These are phyloP conservation scores for Bruguiera gymnorhiza DNA, from an alignment of 345 rosid species.

Conservation along the genomic window DNA sequence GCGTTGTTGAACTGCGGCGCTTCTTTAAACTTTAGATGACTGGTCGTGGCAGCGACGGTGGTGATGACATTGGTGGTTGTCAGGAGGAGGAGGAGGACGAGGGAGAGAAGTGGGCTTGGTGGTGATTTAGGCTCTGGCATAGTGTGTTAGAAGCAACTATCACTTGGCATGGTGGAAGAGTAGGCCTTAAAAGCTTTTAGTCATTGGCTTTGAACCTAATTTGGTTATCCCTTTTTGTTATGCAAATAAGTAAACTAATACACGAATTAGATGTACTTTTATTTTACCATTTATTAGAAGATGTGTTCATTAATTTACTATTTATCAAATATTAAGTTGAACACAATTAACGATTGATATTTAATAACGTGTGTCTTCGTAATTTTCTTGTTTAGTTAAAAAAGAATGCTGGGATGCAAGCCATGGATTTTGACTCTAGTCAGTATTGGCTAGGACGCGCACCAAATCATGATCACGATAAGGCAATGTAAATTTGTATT, in stretches of 20 bases:
- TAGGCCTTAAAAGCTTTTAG: background rate
- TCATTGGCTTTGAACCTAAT: background rate
- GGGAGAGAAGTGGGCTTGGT: background rate
- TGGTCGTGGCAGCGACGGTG: background rate
- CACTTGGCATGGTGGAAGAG: background rate
- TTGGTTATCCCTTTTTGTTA: background rate
- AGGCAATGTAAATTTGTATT: no score
- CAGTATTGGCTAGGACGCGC: background rate
- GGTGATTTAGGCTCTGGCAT: constrained; percentile 1
- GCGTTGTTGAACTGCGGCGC: constrained; percentile 34
- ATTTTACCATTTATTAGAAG: no score
- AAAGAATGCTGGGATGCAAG: background rate
- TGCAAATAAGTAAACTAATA: no score
- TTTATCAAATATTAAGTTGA: no score
- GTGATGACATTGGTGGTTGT: background rate
- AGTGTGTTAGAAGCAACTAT: background rate
- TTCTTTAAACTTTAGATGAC: constrained; percentile 16
- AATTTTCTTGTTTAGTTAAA: background rate
- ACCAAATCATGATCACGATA: background rate
- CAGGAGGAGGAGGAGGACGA: background rate
- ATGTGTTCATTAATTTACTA: no score
- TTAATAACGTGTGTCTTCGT: no score
- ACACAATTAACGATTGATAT: background rate
- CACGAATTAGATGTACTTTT: no score
- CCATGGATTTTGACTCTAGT: background rate